Conservation (phyloP, 805 yeast genomes). For the Maudiozyma turicensis region DNA sequence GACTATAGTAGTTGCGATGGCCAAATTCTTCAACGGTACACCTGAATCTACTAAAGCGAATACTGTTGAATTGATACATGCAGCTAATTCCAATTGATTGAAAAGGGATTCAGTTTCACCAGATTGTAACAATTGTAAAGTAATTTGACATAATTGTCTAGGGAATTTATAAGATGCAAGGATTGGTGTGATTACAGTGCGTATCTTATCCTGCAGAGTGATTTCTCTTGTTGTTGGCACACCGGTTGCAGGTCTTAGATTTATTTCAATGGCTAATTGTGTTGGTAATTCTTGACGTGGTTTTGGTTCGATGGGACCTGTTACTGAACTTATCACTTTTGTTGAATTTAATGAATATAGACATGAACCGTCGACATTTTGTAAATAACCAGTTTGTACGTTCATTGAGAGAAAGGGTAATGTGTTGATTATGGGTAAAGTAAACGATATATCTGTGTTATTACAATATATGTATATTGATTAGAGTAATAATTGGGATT, state of each 20-base stretch:
- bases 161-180: slow-evolving; percentile 63
- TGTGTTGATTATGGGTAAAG: background rate
- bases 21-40: slow-evolving; percentile 54
- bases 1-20: slow-evolving; percentile 46
- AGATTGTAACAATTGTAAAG: slow-evolving; percentile 51
- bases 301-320: slow-evolving; percentile 87
- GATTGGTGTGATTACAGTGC: slow-evolving; percentile 49
- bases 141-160: slow-evolving; percentile 64
- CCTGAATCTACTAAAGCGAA: slow-evolving; percentile 77
- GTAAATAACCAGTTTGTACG: slow-evolving; percentile 29
- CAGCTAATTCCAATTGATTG: slow-evolving; percentile 46
- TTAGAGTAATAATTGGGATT: no score
- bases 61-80: slow-evolving; percentile 62
- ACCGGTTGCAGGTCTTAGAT: slow-evolving; percentile 71
- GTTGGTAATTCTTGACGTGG: slow-evolving; percentile 78
- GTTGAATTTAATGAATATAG: slow-evolving; percentile 42
- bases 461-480: no score
- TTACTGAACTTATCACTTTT: slow-evolving; percentile 61
- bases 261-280: slow-evolving; percentile 64
- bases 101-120: slow-evolving; percentile 22
- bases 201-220: slow-evolving; percentile 59
- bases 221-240: slow-evolving; percentile 68
- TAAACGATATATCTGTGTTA: no score
- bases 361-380: slow-evolving; percentile 76
- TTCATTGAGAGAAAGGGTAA: slow-evolving; percentile 2